Conservation (phyloP, 768 basidiomycete genomes). For the Tricholoma furcatifolium region DNA sequence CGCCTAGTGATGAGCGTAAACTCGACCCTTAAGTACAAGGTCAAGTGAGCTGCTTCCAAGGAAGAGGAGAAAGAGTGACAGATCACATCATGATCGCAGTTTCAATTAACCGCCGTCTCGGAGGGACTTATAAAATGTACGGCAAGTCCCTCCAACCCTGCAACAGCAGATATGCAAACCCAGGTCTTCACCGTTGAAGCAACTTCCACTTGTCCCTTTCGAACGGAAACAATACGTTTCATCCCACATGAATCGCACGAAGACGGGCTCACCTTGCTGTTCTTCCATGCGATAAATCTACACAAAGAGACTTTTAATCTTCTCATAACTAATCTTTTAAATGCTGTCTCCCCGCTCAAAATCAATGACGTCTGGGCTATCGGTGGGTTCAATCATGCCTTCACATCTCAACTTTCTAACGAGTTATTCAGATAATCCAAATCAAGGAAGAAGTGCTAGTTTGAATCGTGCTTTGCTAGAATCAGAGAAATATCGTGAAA, state of each 20-base stretch:
- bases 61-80: background rate
- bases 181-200: background rate
- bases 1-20: background rate
- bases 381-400: background rate
- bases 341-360: background rate
- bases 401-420: background rate
- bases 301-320: conserved; percentile 8
- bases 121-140: background rate
- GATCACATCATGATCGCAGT: background rate
- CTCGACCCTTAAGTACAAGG: background rate
- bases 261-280: conserved; percentile 7
- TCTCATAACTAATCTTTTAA: background rate
- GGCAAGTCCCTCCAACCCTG: background rate
- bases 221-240: background rate
- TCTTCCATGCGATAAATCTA: conserved; percentile 6
- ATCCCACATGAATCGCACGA: background rate
- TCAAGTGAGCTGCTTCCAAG: background rate
- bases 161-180: background rate
- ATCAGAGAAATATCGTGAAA: background rate
- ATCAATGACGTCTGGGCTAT: conserved; percentile 5
- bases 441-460: conserved; percentile 4
- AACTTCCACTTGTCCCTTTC: conserved; percentile 3
- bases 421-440: conserved; percentile 5
- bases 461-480: conserved; percentile 3
- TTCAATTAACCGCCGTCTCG: too few relatives aligned